Evolutionary conservation across 2,329 filamentous ascomycete genomes (phyloP), one percentile per base, ranked within the genome.

Genomic region (Penicillium oxalicum): DNA sequence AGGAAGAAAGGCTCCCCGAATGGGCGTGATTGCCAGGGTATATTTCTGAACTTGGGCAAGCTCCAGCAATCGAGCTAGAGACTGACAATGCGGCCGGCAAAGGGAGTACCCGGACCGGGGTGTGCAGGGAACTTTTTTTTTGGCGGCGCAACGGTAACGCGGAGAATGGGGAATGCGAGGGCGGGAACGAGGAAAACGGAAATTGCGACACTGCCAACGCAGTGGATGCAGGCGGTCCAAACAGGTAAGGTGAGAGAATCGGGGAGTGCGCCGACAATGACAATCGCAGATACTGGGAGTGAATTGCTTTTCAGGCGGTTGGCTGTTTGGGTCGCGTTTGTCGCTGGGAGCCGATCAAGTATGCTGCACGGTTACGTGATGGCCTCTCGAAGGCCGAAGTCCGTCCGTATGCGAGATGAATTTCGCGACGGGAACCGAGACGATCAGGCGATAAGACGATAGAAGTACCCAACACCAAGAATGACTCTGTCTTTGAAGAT

Each of bases 281-380:
- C 48, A 44, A 45, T 57, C 49, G 60, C 59, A 53, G 60, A 61
- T 58, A 49, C 58, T 61, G 48, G 52, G 29, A 32, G 53, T 55
- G 53, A 38, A 28, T 25, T 50, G 11, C 54, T 40, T 18, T 53
- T 52, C 61, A 64, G 57, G 60, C 29, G 7, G 29, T 32, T 8
- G 29, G 62, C 54, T 52, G 50, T 53, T 57, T 57, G 24, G 48
- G 52, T 18, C 48, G 53, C 53, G 44, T 25, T 38, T 56, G 25
- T 49, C 49, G 29, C 8, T 25, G 54, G 58, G 59, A 61, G 56
- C 55, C 61, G 55, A 61, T 57, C 56, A 53, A 24, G 57, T 52
- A 54, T 60, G 54, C 56, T 68, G 65, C 63, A 64, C 61, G 55
- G 59, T 68, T 67, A 66, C 64, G 63, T 67, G 62, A 58, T 61